Conservation (phyloP, 139 green algal genomes). For the Chlorella sp. region DNA sequence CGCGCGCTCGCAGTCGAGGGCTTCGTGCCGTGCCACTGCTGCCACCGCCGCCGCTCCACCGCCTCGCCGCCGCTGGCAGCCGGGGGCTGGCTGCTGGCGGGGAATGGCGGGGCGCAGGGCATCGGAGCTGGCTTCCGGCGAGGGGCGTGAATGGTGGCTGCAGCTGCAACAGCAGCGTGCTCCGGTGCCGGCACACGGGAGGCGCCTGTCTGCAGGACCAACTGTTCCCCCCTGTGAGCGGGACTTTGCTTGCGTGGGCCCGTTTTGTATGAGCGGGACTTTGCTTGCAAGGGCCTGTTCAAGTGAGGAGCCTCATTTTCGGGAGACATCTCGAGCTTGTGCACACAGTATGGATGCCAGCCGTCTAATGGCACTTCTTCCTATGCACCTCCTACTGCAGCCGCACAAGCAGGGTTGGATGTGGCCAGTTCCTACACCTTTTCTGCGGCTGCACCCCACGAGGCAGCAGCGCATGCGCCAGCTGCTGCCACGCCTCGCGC, state of each 20-base stretch:
- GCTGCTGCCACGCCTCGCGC: background rate
- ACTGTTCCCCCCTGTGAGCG: background rate
- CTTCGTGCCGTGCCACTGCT: background rate
- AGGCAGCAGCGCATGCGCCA: background rate
- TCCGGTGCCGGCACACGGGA: background rate
- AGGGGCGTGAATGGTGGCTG: slow-evolving; percentile 14
- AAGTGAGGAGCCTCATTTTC: background rate
- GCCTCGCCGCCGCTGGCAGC: background rate
- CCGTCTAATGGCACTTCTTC: too few species aligned
- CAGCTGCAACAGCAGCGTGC: slow-evolving; percentile 8
- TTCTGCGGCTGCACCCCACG: background rate
- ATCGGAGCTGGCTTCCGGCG: background rate
- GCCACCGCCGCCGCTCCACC: background rate
- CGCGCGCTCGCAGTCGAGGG: background rate
- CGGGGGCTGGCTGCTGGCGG: background rate
- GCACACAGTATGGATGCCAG: too few species aligned
- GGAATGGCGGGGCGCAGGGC: background rate
- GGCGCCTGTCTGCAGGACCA: background rate
- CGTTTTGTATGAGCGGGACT: background rate
- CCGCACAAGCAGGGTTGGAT: too few species aligned
- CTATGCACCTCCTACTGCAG: too few species aligned
- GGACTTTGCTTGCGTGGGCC: background rate
- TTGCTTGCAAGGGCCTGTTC: background rate
- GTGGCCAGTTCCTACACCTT: too few species aligned
- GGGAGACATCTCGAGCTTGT: background rate